These are phyloP conservation scores for Primulina huaijiensis DNA, from an alignment of 257 asterid genomes.

Conservation along the genomic window DNA sequence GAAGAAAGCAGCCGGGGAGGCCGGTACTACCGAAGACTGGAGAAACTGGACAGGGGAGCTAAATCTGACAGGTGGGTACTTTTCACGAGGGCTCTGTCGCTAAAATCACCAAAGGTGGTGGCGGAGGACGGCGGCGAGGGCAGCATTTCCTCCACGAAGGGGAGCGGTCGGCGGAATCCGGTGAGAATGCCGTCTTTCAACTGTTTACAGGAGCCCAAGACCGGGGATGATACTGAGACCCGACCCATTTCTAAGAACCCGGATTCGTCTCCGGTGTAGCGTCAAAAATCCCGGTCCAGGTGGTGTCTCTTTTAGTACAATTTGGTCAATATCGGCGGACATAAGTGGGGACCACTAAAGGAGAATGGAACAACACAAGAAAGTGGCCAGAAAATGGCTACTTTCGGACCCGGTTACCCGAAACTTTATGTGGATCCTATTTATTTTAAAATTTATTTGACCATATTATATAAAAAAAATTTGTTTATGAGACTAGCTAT, in stretches of 20 bases:
- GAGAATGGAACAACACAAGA: background rate
- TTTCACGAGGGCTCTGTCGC: constrained; percentile 49
- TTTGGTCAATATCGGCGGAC: constrained; percentile 3
- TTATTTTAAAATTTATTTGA: no score
- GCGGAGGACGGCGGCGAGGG: constrained; percentile 43
- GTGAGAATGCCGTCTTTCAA: constrained; percentile 61
- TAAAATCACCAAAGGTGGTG: constrained; percentile 48
- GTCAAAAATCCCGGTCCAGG: background rate
- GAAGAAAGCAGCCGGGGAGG: constrained; percentile 54
- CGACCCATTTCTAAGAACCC: constrained; percentile 29
- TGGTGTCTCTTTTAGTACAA: no score
- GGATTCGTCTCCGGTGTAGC: constrained; percentile 42
- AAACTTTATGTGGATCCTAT: background rate
- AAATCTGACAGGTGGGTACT: constrained; percentile 76
- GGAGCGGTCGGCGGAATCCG: constrained; percentile 26
- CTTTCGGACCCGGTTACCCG: no score
- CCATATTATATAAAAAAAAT: no score
- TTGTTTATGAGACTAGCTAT: no score
- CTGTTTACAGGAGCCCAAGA: constrained; percentile 42
- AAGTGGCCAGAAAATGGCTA: background rate
- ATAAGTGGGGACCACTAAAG: background rate
- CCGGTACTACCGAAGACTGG: constrained; percentile 36
- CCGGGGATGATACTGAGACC: constrained; percentile 54
- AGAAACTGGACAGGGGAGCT: constrained; percentile 35
- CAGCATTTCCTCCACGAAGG: constrained; percentile 26